Evolutionary conservation across 371 early-diverging fungal species (phyloP).

Genomic region (Actinomortierella ambigua): DNA sequence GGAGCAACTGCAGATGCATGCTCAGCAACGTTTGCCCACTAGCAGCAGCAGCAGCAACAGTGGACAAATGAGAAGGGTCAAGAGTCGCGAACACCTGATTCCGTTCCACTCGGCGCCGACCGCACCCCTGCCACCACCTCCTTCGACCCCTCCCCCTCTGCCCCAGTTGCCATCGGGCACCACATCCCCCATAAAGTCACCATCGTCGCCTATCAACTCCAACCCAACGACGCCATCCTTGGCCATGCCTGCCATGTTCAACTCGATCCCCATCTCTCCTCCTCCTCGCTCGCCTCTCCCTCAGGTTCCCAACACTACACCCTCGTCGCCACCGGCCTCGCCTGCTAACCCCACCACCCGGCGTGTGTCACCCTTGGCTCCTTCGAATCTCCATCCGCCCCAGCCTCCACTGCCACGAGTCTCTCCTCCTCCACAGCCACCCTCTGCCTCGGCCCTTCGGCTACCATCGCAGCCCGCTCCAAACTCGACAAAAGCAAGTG

Average conservation of each 20-base stretch:
- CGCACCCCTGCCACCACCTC: slow-evolving; percentile 35
- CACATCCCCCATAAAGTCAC: background rate
- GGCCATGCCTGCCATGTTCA: too few relatives aligned
- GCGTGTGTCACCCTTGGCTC: slow-evolving; percentile 24
- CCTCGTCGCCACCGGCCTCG: slow-evolving; percentile 30
- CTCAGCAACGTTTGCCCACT: slow-evolving; percentile 22
- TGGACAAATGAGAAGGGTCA: slow-evolving; percentile 3
- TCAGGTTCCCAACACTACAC: slow-evolving; percentile 11
- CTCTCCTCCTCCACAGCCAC: too few relatives aligned
- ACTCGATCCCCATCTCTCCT: slow-evolving; percentile 15
- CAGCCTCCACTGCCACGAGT: too few relatives aligned
- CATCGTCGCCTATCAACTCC: slow-evolving; percentile 18
- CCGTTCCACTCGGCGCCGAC: slow-evolving; percentile 29
- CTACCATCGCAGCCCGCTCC: too few relatives aligned
- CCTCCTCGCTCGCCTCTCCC: slow-evolving; percentile 30
- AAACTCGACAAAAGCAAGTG: too few relatives aligned
- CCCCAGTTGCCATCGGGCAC: slow-evolving; percentile 13
- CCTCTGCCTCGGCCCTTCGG: too few relatives aligned
- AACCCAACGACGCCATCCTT: slow-evolving; percentile 19
- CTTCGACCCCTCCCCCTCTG: slow-evolving; percentile 32
- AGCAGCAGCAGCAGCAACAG: slow-evolving; percentile 6
- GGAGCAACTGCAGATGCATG: slow-evolving; percentile 25
- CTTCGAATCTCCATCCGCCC: background rate
- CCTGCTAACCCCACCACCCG: slow-evolving; percentile 32
- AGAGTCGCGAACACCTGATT: slow-evolving; percentile 34